Base-by-base conservation (phyloP, 1,284 basidiomycete genomes). In the Fomitopsis schrenkii region DNA sequence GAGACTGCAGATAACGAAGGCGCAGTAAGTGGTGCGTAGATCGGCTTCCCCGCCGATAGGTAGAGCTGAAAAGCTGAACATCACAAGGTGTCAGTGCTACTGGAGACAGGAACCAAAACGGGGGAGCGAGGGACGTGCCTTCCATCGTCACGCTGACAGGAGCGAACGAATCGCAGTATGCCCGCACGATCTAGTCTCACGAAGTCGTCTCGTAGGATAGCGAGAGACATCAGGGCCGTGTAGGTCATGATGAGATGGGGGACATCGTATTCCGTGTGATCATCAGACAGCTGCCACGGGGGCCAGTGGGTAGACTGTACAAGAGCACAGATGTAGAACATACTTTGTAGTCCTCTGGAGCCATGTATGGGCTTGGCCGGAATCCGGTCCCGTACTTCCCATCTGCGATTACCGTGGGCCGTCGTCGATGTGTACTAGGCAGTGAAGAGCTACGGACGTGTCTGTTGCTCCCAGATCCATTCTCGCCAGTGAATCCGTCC, bases 181-280 rank as follows among this genome's bases (percentile, higher is more conserved):
- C 87, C 91, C 2, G 73, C 44, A 50, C 86, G 79, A 69, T 97
- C 84, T 19, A 97, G 77, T 54, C 77, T 75, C 48, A 80, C 74
- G 65, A 94, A 88, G 65, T 93, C 86, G 67, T 95, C 93, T n/a
- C 90, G 82, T 7, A 97, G 81, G 62, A 97, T 88, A 0, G 90
- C 86, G 4, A 97, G 85, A 0, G 85, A 83, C 1, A 95, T 76
- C 3, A 97, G 72, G 0, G 94, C 93, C 0, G 94, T 93, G 70
- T 97, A 97, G 8, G 95, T 95, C 82, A 94, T 93, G 61, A 96
- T 94, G n/a, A 97, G 78, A 72, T 97, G 91, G 0, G 92, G 89
- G 5, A 83, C 81, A 63, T 92, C 84, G 65, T 83, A 80, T 56
- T 81, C 76, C 5, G 76, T 75, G 64, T 81, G 79, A 35, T 72